Evolutionary conservation across 768 basidiomycete genomes (phyloP), one percentile per base, ranked within the genome.

Genomic region (Lactifluus volemus): DNA sequence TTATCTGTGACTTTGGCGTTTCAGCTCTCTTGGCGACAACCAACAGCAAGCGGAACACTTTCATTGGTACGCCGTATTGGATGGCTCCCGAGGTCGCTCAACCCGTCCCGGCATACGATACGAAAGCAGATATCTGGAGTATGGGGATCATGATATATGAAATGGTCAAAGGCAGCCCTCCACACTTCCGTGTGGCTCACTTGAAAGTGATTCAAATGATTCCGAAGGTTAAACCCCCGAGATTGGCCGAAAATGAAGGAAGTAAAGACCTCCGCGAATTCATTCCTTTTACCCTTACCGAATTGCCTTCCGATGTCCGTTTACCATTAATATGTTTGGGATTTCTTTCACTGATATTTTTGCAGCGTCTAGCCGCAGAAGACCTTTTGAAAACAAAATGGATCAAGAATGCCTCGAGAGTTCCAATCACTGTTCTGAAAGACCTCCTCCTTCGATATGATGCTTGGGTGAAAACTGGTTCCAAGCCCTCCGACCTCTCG

Each of bases 21-120:
- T 97, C 96, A 4, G 97, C 95, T 3, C 82, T 97, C 41, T 81
- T 98, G 55, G 82, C 84, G 29, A 90, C 85, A 15, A 79, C 84
- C 3, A 84, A 86, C 11, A 92, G 92, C 72, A 98, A 98, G 72
- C 84, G 97, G 25, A 93, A 95, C 55, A 99, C 97, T 0, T 83
- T 98, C 69, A 92, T 95, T 63, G 97, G 97, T 1, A 98, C 97
- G 1, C 96, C 95, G 0, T 92, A 97, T 71, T 98, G 96, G 96
- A 99, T 99, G 97, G 97, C 97, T 0, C 97, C 97, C 0, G 97
- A 99, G 73, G 93, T 98, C 3, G 91, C 96, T 15, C 89, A 92
- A 65, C 80, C 81, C 10, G 86, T 89, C 11, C 84, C 92, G n/a
- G 80, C 85, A 47, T 98, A 99, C 73, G 96, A 99, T 69, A 89